These are phyloP conservation scores for Vitis hybrid DNA, from an alignment of 177 flowering plant species.

Conservation along the genomic window DNA sequence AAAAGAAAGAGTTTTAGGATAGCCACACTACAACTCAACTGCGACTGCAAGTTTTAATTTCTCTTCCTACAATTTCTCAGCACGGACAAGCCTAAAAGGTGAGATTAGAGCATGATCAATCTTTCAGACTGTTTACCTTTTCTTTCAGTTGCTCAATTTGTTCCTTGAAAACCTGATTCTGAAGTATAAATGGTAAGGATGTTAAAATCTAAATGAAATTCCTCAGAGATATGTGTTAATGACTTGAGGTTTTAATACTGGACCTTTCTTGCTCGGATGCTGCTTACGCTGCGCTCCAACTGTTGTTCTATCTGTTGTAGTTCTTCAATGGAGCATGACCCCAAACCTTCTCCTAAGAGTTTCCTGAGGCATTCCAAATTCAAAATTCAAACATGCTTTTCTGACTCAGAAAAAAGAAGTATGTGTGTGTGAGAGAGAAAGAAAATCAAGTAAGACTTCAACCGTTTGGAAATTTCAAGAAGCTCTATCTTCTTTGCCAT, in stretches of 20 bases:
- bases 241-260: neutral
- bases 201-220: neutral
- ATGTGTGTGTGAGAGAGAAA: neutral
- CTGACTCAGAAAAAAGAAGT: neutral
- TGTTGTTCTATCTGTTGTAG: conserved; percentile 64
- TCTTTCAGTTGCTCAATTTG: conserved; percentile 60
- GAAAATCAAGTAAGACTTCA: neutral
- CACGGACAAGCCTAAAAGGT: neutral
- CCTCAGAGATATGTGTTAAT: neutral
- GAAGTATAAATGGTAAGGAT: conserved; percentile 1
- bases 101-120: neutral
- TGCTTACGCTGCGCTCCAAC: conserved; percentile 57
- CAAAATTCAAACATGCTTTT: neutral
- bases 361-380: conserved; percentile 37
- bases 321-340: conserved; percentile 54
- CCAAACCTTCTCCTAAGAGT: conserved; percentile 72
- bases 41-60: neutral
- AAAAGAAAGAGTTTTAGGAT: no score
- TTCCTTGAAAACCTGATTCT: conserved; percentile 62
- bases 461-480: conserved; percentile 74
- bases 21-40: neutral
- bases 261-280: conserved; percentile 73
- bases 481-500: conserved; percentile 70
- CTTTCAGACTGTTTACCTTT: conserved; percentile 44
- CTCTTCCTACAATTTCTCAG: no score